Evolutionary conservation across 805 yeast genomes (phyloP).

Genomic region (Ascoidea rubescens): DNA sequence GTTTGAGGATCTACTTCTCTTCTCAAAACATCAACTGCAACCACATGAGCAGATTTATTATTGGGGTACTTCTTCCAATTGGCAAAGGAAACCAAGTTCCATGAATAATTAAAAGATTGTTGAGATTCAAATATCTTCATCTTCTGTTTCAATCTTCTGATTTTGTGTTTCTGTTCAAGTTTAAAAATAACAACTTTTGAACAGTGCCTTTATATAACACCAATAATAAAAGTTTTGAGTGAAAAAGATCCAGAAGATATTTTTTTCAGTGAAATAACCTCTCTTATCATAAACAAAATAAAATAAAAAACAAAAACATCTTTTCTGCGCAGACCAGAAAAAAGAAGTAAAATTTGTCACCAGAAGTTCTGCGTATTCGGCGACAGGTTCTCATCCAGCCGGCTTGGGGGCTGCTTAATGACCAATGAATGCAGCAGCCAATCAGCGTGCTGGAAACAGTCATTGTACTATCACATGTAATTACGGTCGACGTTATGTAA

Average conservation of each 20-base stretch:
- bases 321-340: neutral
- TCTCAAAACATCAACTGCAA: constrained; percentile 78
- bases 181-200: neutral
- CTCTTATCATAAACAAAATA: neutral
- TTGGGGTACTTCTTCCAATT: constrained; percentile 98
- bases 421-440: neutral
- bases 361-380: neutral
- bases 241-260: too few species aligned
- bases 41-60: constrained; percentile 81
- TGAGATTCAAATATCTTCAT: constrained; percentile 73
- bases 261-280: neutral
- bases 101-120: constrained; percentile 66
- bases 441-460: neutral
- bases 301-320: too few species aligned
- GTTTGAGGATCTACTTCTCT: constrained; percentile 48
- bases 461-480: too few species aligned
- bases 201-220: too few species aligned
- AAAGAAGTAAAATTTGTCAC: neutral
- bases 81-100: constrained; percentile 93
- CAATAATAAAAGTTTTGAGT: too few species aligned
- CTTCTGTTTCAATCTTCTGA: constrained; percentile 1
- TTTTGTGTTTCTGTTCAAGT: neutral
- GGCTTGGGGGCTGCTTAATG: neutral
- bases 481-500: too few species aligned
- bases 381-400: neutral